Conservation (phyloP, 1,284 basidiomycete species). For the Naganishia cerealis region DNA sequence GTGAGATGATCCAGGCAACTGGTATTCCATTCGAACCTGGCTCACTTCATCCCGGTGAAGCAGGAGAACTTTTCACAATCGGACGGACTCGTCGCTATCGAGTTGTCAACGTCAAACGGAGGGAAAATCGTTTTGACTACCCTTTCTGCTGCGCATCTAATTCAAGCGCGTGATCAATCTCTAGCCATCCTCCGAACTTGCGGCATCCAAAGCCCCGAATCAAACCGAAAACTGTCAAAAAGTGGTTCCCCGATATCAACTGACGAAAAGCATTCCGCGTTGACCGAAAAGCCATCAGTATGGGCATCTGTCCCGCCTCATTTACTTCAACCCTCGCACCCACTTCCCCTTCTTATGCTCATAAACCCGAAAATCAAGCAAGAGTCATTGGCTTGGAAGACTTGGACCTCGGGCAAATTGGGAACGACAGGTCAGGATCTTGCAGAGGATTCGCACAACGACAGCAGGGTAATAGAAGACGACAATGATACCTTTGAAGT, state of each 20-base stretch:
- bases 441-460: constrained; percentile 34
- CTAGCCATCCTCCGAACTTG: constrained; percentile 38
- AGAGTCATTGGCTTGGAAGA: background rate
- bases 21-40: background rate
- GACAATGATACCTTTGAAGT: constrained; percentile 18
- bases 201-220: background rate
- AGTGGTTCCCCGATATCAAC: constrained; percentile 8
- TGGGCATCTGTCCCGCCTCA: constrained; percentile 41
- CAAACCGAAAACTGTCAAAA: constrained; percentile 17
- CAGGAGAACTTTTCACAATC: constrained; percentile 32
- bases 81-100: constrained; percentile 54
- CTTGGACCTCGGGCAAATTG: constrained; percentile 31
- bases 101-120: constrained; percentile 52
- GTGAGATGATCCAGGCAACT: background rate
- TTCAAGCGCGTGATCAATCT: background rate
- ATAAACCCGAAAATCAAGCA: constrained; percentile 43
- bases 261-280: background rate
- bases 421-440: background rate
- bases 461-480: background rate
- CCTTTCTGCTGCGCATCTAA: constrained; percentile 30
- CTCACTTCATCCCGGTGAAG: background rate
- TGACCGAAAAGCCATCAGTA: constrained; percentile 1
- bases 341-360: constrained; percentile 50
- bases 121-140: constrained; percentile 9
- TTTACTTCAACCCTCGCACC: constrained; percentile 51